A percentile compares a stretch with the other conserved stretches of the same genome.
These are phyloP conservation scores for Dioscorea cayenensis DNA, from an alignment of 116 monocot genomes.

Conservation along the genomic window DNA sequence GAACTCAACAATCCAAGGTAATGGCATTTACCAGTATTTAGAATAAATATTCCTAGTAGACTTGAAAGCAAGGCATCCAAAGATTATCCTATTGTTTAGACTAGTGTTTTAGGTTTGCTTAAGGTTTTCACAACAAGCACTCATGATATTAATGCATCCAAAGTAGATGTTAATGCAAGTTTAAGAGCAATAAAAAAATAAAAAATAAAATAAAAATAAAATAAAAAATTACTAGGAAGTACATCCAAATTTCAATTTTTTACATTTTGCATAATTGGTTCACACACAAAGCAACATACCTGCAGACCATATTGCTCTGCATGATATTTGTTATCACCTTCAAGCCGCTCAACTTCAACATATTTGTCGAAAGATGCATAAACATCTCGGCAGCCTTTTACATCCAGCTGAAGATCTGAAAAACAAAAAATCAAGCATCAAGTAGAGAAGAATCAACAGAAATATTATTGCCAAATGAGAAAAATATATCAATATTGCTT, in stretches of 20 bases:
- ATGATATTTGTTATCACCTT: conserved; percentile 96
- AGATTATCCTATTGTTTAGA: too few species aligned
- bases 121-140: too few species aligned
- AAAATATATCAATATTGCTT: not conserved
- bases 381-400: conserved; percentile 89
- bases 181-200: too few species aligned
- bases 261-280: not conserved
- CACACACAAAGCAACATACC: conserved; percentile 29
- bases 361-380: conserved; percentile 99
- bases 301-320: conserved; percentile 89
- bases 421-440: not conserved
- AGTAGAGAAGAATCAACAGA: not conserved
- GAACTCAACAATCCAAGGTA: too few species aligned
- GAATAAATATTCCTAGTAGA: too few species aligned
- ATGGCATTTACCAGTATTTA: too few species aligned
- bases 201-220: too few species aligned
- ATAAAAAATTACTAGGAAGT: too few species aligned
- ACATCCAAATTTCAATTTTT: not conserved
- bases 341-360: conserved; percentile 90
- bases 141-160: too few species aligned
- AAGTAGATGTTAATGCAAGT: too few species aligned
- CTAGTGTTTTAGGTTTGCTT: too few species aligned
- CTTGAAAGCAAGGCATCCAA: too few species aligned
- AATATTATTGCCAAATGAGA: not conserved
- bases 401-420: conserved; percentile 83